Evolutionary conservation across 352 stramenopile species (phyloP).

Genomic region (Globisporangium cylindrosporum): DNA sequence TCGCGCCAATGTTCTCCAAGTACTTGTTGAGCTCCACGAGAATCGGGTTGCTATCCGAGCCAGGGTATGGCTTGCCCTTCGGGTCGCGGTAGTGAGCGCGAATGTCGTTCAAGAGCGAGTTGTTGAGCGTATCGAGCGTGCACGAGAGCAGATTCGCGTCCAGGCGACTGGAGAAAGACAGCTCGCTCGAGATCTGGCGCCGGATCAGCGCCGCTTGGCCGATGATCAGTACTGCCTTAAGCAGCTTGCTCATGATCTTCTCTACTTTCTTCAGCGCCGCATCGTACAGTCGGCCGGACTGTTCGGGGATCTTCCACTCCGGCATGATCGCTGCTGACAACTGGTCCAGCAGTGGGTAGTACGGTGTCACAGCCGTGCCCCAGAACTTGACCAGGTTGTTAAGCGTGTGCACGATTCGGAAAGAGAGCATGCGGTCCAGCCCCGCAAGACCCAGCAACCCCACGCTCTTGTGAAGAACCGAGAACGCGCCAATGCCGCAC

Average conservation of each 20-base stretch:
- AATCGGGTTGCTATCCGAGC: slow-evolving; percentile 75
- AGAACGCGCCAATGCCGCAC: slow-evolving; percentile 88
- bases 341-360: slow-evolving; percentile 88
- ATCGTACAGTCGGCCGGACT: slow-evolving; percentile 86
- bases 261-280: slow-evolving; percentile 91
- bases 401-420: slow-evolving; percentile 90
- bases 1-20: slow-evolving; percentile 88
- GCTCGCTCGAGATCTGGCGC: slow-evolving; percentile 89
- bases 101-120: slow-evolving; percentile 88
- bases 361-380: slow-evolving; percentile 83
- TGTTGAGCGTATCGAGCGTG: slow-evolving; percentile 89
- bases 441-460: slow-evolving; percentile 89
- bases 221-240: slow-evolving; percentile 92
- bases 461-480: slow-evolving; percentile 88
- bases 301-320: slow-evolving; percentile 87
- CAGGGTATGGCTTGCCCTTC: slow-evolving; percentile 79
- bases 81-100: slow-evolving; percentile 82
- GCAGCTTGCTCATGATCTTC: slow-evolving; percentile 92
- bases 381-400: slow-evolving; percentile 95
- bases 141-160: slow-evolving; percentile 91
- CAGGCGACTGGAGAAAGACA: slow-evolving; percentile 87
- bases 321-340: slow-evolving; percentile 79
- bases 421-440: slow-evolving; percentile 91
- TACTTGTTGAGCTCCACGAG: slow-evolving; percentile 91
- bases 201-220: slow-evolving; percentile 93